phyloP scores from a whole-genome alignment of 768 basidiomycete genomes.

The Kwoniella botswanensis region DNA sequence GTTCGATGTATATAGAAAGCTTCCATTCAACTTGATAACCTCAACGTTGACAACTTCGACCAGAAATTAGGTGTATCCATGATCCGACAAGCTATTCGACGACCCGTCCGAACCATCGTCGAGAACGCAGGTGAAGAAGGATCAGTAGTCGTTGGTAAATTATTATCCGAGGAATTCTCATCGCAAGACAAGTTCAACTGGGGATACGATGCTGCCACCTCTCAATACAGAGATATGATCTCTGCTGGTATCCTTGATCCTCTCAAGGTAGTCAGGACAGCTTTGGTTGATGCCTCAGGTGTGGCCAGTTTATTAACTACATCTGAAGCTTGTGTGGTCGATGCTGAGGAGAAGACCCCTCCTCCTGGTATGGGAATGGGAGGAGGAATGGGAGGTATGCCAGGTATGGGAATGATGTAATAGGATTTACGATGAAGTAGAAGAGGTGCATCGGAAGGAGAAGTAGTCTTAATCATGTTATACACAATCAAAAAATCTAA shows the following conservation, averaged over 20 bases:
- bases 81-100: slow-evolving; percentile 80
- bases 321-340: slow-evolving; percentile 88
- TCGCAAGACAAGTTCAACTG: slow-evolving; percentile 74
- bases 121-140: slow-evolving; percentile 94
- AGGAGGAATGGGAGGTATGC: slow-evolving; percentile 67
- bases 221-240: slow-evolving; percentile 95
- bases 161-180: slow-evolving; percentile 61
- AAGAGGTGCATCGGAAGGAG: background rate
- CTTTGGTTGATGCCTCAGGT: slow-evolving; percentile 86
- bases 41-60: slow-evolving; percentile 90
- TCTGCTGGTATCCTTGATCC: slow-evolving; percentile 93
- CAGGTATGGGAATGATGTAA: slow-evolving; percentile 38
- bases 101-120: slow-evolving; percentile 85
- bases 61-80: slow-evolving; percentile 94
- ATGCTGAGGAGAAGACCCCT: slow-evolving; percentile 76
- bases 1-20: slow-evolving; percentile 50
- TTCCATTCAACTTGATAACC: slow-evolving; percentile 63
- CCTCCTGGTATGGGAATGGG: slow-evolving; percentile 63
- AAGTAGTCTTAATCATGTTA: background rate
- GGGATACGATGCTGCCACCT: slow-evolving; percentile 87
- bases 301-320: slow-evolving; percentile 94
- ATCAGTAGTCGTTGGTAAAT: slow-evolving; percentile 86
- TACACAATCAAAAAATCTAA: background rate
- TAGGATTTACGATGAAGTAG: background rate
- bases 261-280: slow-evolving; percentile 91